Evolutionary conservation across 352 stramenopile species (phyloP).

Genomic region (Phytophthora multivora): DNA sequence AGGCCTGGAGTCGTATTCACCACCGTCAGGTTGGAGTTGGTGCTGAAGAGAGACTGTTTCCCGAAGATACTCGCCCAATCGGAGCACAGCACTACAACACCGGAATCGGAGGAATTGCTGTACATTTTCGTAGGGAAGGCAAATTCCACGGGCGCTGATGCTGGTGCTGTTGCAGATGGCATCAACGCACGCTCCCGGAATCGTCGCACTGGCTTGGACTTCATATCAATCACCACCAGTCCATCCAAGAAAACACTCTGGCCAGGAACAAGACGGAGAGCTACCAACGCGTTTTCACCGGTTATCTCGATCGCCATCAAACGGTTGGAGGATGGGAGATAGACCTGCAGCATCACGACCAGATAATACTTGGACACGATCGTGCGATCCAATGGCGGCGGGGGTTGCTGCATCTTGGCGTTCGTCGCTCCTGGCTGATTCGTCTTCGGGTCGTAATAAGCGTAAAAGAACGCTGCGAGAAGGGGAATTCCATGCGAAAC

Average conservation of each 20-base stretch:
- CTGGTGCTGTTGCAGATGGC: conserved; percentile 1
- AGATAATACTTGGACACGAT: conserved; percentile 73
- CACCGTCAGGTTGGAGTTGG: conserved; percentile 42
- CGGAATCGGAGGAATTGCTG: conserved; percentile 9
- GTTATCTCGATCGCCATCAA: conserved; percentile 59
- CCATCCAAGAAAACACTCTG: conserved; percentile 62
- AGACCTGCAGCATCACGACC: conserved; percentile 66
- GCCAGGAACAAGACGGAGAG: conserved; percentile 46
- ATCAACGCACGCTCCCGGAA: conserved; percentile 28
- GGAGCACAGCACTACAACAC: conserved; percentile 57
- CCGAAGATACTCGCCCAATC: conserved; percentile 73
- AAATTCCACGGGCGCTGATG: conserved; percentile 23
- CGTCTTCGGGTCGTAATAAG: conserved; percentile 71
- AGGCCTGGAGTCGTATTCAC: conserved; percentile 56
- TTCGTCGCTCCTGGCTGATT: conserved; percentile 26
- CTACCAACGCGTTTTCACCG: conserved; percentile 46
- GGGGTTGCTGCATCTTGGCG: conserved; percentile 3
- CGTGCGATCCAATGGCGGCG: conserved; percentile 41
- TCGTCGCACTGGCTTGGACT: conserved; percentile 26
- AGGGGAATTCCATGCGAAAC: conserved; percentile 68
- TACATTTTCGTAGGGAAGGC: conserved; percentile 43
- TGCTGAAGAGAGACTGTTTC: conserved; percentile 55
- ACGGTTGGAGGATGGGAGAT: conserved; percentile 44
- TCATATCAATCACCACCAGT: conserved; percentile 55
- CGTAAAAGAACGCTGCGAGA: conserved; percentile 69